Percentiles rank a stretch among this genome's conserved stretches.
These are phyloP conservation scores for Botrytis pseudocinerea DNA, from an alignment of 2,329 filamentous ascomycete species.

Conservation along the genomic window DNA sequence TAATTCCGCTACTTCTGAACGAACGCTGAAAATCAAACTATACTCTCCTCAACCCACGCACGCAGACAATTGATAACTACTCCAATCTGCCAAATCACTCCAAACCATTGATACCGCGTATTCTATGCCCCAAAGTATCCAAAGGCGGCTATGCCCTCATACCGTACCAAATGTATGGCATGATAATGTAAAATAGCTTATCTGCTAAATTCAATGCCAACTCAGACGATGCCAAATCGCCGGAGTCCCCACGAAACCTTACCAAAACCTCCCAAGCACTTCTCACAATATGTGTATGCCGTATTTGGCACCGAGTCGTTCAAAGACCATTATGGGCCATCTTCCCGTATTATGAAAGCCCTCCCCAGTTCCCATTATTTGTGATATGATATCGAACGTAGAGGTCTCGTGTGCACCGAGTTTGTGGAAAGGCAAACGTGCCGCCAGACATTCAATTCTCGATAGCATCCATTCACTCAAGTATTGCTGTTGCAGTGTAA, in stretches of 20 bases:
- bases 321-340: background rate
- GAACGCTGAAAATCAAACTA: slow-evolving; percentile 22
- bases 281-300: background rate
- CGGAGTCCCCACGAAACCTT: background rate
- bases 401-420: background rate
- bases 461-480: background rate
- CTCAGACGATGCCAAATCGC: slow-evolving; percentile 6
- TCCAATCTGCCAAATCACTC: slow-evolving; percentile 16
- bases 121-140: background rate
- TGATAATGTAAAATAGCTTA: background rate
- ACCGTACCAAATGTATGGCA: background rate
- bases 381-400: background rate
- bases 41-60: slow-evolving; percentile 21
- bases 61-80: slow-evolving; percentile 22
- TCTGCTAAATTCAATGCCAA: background rate
- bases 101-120: background rate
- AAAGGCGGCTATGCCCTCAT: background rate
- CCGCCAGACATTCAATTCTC: background rate
- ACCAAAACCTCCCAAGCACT: background rate
- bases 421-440: background rate
- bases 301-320: background rate
- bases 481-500: background rate
- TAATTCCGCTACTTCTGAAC: slow-evolving; percentile 31
- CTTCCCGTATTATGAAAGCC: background rate
- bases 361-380: background rate